These are phyloP conservation scores for Trichophyton schoenleinii DNA, from an alignment of 2,329 filamentous ascomycete species.

Conservation along the genomic window DNA sequence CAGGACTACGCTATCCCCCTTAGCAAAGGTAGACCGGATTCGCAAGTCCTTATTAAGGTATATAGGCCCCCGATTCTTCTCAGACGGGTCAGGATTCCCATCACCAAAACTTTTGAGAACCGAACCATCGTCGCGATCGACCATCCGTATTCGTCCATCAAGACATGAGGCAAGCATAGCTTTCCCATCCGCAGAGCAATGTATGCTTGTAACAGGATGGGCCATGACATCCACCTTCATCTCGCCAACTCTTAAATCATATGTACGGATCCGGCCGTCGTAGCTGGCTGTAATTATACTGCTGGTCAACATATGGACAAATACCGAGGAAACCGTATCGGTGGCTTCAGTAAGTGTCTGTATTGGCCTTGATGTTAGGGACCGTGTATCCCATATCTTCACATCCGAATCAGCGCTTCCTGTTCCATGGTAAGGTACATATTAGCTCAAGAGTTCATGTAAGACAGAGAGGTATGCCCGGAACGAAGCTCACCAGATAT, in stretches of 20 bases:
- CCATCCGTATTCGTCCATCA: constrained; percentile 63
- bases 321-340: constrained; percentile 31
- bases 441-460: neutral
- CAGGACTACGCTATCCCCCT: constrained; percentile 63
- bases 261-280: constrained; percentile 67
- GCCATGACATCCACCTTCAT: constrained; percentile 57
- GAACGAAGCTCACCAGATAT: constrained; percentile 44
- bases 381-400: constrained; percentile 32
- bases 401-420: constrained; percentile 34
- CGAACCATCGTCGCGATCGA: constrained; percentile 64
- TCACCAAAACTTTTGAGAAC: constrained; percentile 60
- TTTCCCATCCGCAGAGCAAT: constrained; percentile 57
- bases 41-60: constrained; percentile 57
- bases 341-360: constrained; percentile 31
- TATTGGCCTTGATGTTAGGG: constrained; percentile 31
- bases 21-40: constrained; percentile 63
- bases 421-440: constrained; percentile 9
- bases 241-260: constrained; percentile 68
- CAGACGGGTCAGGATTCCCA: neutral
- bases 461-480: neutral
- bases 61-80: constrained; percentile 9
- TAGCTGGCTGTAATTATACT: constrained; percentile 63
- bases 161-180: constrained; percentile 62
- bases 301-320: constrained; percentile 28
- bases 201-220: constrained; percentile 61